phyloP scores from a whole-genome alignment of 352 stramenopile species.

The Phytophthora macrochlamydospora region DNA sequence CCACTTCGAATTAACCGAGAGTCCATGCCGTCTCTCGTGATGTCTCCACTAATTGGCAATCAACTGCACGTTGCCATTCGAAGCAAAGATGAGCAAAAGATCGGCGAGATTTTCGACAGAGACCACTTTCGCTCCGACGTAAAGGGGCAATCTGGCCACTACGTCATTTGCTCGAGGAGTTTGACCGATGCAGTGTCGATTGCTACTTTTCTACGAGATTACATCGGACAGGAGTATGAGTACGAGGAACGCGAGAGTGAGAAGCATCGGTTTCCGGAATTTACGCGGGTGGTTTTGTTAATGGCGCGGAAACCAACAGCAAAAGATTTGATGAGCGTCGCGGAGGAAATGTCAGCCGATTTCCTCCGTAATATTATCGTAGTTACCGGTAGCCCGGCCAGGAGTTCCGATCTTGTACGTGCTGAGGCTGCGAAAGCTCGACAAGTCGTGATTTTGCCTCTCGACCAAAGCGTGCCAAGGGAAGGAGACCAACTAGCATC shows the following conservation, averaged over 20 bases:
- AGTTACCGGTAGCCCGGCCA: conserved; percentile 34
- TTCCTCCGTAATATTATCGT: conserved; percentile 40
- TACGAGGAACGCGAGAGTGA: neutral
- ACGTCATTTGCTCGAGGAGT: conserved; percentile 38
- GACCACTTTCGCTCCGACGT: conserved; percentile 35
- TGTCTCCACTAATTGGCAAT: conserved; percentile 10
- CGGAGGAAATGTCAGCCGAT: conserved; percentile 19
- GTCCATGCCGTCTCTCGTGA: conserved; percentile 13
- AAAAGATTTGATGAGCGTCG: conserved; percentile 23
- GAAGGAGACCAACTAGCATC: conserved; percentile 24
- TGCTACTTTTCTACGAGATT: conserved; percentile 17
- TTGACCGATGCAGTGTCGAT: conserved; percentile 29
- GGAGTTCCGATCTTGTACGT: conserved; percentile 30
- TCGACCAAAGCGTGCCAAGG: conserved; percentile 26
- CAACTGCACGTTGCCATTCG: conserved; percentile 22
- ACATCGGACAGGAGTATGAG: conserved; percentile 15
- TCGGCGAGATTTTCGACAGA: conserved; percentile 28
- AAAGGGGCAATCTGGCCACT: conserved; percentile 30
- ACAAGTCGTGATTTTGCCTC: conserved; percentile 38
- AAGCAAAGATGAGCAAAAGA: conserved; percentile 21
- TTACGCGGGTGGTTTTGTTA: conserved; percentile 20
- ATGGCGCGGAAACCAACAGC: conserved; percentile 30
- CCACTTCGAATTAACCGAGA: conserved; percentile 11
- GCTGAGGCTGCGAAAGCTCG: conserved; percentile 30
- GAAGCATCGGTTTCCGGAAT: neutral